phyloP scores from a whole-genome alignment of 2,329 filamentous ascomycete species.

The Trichoderma sp. region DNA sequence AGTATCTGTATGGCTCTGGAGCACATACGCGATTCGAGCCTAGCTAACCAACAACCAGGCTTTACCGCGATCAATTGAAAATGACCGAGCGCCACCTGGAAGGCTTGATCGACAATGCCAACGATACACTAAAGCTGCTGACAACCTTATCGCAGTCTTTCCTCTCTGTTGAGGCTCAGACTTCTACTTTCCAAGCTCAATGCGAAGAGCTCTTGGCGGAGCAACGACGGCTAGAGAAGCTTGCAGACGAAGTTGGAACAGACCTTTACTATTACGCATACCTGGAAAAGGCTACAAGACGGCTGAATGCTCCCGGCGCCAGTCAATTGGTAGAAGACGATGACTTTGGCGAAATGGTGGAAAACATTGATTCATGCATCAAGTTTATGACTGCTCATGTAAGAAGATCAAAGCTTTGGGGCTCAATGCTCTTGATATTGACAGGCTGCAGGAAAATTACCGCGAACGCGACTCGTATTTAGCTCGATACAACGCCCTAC shows the following conservation, averaged over 20 bases:
- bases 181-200: slow-evolving; percentile 86
- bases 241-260: slow-evolving; percentile 81
- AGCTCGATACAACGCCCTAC: slow-evolving; percentile 78
- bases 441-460: slow-evolving; percentile 62
- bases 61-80: slow-evolving; percentile 77
- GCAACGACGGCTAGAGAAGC: slow-evolving; percentile 71
- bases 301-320: slow-evolving; percentile 88
- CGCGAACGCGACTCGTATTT: slow-evolving; percentile 85
- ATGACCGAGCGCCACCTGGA: slow-evolving; percentile 81
- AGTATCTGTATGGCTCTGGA: slow-evolving; percentile 66
- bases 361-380: slow-evolving; percentile 84
- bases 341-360: slow-evolving; percentile 83
- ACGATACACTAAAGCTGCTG: slow-evolving; percentile 71
- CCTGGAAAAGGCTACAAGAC: slow-evolving; percentile 82
- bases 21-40: not conserved
- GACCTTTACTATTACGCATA: slow-evolving; percentile 96
- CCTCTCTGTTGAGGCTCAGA: slow-evolving; percentile 81
- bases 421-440: not conserved
- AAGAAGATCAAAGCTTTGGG: slow-evolving; percentile 30
- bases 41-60: slow-evolving; percentile 44
- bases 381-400: slow-evolving; percentile 89
- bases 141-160: slow-evolving; percentile 82
- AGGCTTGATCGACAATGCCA: slow-evolving; percentile 72
- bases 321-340: slow-evolving; percentile 79
- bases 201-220: slow-evolving; percentile 85